Conservation (phyloP, 2,329 filamentous ascomycete species). For the Neofusicoccum parvum region DNA sequence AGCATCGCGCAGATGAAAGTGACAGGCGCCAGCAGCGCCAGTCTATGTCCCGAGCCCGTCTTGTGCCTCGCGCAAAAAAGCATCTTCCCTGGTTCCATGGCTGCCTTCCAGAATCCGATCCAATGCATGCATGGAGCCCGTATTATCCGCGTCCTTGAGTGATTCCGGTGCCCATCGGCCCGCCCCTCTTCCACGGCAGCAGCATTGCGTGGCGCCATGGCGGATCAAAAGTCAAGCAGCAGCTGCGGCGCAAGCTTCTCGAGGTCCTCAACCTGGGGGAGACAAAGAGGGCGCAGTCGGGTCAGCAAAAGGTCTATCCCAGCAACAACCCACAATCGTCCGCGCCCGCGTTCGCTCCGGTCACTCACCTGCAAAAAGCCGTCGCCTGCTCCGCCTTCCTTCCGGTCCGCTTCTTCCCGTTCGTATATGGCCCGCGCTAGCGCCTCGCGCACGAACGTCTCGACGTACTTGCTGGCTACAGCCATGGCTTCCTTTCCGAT, state of each 20-base stretch:
- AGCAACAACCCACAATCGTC: too few species aligned
- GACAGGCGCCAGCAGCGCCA: not conserved
- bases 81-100: not conserved
- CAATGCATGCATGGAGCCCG: not conserved
- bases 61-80: constrained; percentile 3
- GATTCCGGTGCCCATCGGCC: not conserved
- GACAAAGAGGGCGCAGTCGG: not conserved
- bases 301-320: not conserved
- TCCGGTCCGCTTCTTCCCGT: constrained; percentile 53
- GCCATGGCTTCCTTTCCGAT: constrained; percentile 77
- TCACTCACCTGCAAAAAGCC: constrained; percentile 68
- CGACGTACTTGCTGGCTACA: constrained; percentile 81
- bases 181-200: not conserved
- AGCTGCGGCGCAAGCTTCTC: constrained; percentile 86
- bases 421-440: constrained; percentile 77
- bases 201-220: not conserved
- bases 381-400: constrained; percentile 41
- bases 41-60: not conserved
- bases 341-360: too few species aligned
- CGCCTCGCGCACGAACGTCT: constrained; percentile 87
- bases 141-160: not conserved
- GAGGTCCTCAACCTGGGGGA: constrained; percentile 74
- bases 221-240: constrained; percentile 73
- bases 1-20: not conserved
- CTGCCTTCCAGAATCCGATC: not conserved